A percentile compares a stretch with the other conserved stretches of the same genome.
Evolutionary conservation across 2,329 filamentous ascomycete species (phyloP).

Genomic region (Geoglossum cookeanum): DNA sequence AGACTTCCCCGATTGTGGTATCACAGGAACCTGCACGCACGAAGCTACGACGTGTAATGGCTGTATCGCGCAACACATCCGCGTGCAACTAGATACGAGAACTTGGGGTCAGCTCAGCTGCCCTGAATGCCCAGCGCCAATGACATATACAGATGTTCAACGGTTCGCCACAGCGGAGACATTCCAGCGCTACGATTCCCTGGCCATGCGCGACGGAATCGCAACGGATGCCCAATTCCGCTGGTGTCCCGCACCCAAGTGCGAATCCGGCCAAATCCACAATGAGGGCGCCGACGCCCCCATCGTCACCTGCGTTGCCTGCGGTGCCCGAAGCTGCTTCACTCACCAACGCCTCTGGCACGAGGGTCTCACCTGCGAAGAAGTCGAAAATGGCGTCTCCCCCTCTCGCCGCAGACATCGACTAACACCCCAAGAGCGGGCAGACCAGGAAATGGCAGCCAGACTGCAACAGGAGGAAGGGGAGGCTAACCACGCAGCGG

Average conservation of each 20-base stretch:
- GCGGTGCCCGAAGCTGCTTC: constrained; percentile 15
- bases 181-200: background rate
- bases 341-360: constrained; percentile 16
- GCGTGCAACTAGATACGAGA: background rate
- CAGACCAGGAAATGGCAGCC: no score
- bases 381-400: constrained; percentile 3
- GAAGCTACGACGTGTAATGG: background rate
- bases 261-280: constrained; percentile 12
- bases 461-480: no score
- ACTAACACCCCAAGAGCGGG: no score
- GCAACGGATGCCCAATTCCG: constrained; percentile 8
- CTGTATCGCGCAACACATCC: background rate
- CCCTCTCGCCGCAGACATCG: no score
- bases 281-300: constrained; percentile 9
- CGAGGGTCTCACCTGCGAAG: constrained; percentile 14
- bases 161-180: background rate
- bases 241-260: constrained; percentile 9
- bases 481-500: background rate
- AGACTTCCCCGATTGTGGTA: background rate
- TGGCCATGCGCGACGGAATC: background rate
- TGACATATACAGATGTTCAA: background rate
- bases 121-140: background rate
- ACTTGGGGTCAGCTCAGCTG: background rate
- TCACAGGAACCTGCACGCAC: background rate
- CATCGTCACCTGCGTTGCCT: constrained; percentile 15